phyloP scores from a whole-genome alignment of 805 yeast species.

The Geotrichum ghanense region DNA sequence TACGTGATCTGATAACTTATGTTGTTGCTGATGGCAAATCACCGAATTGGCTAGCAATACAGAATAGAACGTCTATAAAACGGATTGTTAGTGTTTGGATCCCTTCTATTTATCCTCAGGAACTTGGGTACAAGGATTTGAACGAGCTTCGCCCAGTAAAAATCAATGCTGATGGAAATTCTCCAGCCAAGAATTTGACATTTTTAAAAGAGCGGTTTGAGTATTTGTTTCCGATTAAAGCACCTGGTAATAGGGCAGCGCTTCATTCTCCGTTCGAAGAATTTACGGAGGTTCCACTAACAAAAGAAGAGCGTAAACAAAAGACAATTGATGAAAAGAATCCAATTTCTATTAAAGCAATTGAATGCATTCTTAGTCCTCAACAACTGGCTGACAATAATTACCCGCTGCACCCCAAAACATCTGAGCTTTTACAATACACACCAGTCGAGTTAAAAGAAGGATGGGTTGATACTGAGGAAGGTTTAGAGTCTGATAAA shows the following conservation, averaged over 20 bases:
- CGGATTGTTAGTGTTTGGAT: conserved; percentile 47
- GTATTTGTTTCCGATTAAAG: conserved; percentile 35
- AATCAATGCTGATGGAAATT: conserved; percentile 7
- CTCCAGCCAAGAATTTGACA: conserved; percentile 15
- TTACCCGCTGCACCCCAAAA: conserved; percentile 50
- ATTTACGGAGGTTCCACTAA: conserved; percentile 44
- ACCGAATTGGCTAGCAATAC: conserved; percentile 41
- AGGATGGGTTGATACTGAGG: conserved; percentile 45
- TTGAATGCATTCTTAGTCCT: conserved; percentile 41
- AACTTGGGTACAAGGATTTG: conserved; percentile 27
- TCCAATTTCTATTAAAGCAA: conserved; percentile 25
- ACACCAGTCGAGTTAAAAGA: conserved; percentile 12
- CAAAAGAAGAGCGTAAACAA: conserved; percentile 39
- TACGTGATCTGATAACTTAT: conserved; percentile 37
- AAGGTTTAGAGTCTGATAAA: conserved; percentile 40
- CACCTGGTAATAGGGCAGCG: conserved; percentile 58
- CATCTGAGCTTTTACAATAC: conserved; percentile 11
- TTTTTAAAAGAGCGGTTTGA: conserved; percentile 32
- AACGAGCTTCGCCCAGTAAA: conserved; percentile 13
- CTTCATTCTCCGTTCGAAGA: conserved; percentile 44
- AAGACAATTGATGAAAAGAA: conserved; percentile 20
- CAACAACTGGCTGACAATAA: conserved; percentile 38
- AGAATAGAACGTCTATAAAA: conserved; percentile 36
- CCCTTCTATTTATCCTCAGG: conserved; percentile 49
- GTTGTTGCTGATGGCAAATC: conserved; percentile 30